These are phyloP conservation scores for Trichosphaerium sp. DNA, from an alignment of 78 protist species.

Conservation along the genomic window DNA sequence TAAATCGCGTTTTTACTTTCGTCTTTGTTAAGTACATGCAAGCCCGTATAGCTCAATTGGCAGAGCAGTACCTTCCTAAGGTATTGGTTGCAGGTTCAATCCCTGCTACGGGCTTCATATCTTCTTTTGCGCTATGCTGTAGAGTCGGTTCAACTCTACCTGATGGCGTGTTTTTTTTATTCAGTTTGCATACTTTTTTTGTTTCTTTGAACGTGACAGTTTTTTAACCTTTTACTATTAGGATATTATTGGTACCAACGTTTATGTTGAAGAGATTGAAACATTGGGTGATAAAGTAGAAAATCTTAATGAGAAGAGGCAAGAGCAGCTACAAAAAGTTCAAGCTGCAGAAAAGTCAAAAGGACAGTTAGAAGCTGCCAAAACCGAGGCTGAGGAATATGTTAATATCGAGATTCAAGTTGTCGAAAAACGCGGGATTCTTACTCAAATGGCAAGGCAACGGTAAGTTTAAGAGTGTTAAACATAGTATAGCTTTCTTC, in stretches of 20 bases:
- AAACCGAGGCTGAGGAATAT: constrained; percentile 82
- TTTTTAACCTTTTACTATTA: too few relatives aligned
- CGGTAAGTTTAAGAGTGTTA: background rate
- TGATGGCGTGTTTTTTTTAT: too few relatives aligned
- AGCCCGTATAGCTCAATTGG: too few relatives aligned
- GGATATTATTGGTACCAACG: constrained; percentile 92
- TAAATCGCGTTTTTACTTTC: too few relatives aligned
- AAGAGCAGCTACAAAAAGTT: constrained; percentile 31
- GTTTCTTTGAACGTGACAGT: too few relatives aligned
- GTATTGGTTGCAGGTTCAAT: too few relatives aligned
- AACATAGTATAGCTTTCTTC: background rate
- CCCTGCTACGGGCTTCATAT: too few relatives aligned
- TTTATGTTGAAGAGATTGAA: constrained; percentile 56
- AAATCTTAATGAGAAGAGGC: constrained; percentile 56
- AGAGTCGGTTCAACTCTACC: too few relatives aligned
- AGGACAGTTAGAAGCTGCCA: constrained; percentile 49
- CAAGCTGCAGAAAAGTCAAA: constrained; percentile 43
- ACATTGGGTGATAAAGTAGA: constrained; percentile 44
- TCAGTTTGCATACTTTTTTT: too few relatives aligned
- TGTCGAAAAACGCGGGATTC: background rate
- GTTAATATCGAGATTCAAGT: constrained; percentile 36
- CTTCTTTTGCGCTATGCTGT: too few relatives aligned
- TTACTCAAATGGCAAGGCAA: constrained; percentile 19
- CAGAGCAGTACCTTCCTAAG: too few relatives aligned
- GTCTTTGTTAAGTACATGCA: too few relatives aligned